A percentile compares a stretch with the other conserved stretches of the same genome.
phyloP scores from a whole-genome alignment of 257 asterid genomes.

The Fraxinus cuspidata region DNA sequence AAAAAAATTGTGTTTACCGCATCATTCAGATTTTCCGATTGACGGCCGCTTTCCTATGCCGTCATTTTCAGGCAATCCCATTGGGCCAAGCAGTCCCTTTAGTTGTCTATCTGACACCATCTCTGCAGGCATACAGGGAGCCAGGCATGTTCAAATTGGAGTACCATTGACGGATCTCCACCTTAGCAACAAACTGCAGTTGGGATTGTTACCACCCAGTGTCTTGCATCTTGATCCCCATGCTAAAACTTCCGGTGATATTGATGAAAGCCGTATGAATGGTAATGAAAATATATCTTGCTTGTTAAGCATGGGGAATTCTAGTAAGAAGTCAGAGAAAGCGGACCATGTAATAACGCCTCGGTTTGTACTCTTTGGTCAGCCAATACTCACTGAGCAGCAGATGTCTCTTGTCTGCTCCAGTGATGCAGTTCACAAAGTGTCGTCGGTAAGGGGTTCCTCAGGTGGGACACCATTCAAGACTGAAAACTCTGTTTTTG shows the following conservation, averaged over 20 bases:
- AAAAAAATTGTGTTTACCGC: slow-evolving; percentile 64
- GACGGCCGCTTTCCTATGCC: slow-evolving; percentile 75
- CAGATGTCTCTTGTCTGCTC: slow-evolving; percentile 61
- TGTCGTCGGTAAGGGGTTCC: slow-evolving; percentile 24
- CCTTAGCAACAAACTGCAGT: slow-evolving; percentile 72
- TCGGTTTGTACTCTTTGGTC: slow-evolving; percentile 80
- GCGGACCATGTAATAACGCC: slow-evolving; percentile 49
- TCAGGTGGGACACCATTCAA: slow-evolving; percentile 28
- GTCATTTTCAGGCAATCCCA: slow-evolving; percentile 82
- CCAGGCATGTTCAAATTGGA: slow-evolving; percentile 99
- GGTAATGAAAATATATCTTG: slow-evolving; percentile 68
- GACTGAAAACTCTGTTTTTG: slow-evolving; percentile 30
- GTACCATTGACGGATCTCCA: slow-evolving; percentile 71
- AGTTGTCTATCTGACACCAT: slow-evolving; percentile 62
- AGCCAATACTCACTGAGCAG: slow-evolving; percentile 96
- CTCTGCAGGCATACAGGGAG: slow-evolving; percentile 99
- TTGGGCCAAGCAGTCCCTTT: slow-evolving; percentile 68
- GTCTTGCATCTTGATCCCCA: slow-evolving; percentile 51
- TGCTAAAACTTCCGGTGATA: slow-evolving; percentile 43
- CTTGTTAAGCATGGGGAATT: slow-evolving; percentile 68
- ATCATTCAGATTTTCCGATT: slow-evolving; percentile 57
- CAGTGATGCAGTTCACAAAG: slow-evolving; percentile 36
- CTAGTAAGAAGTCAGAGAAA: slow-evolving; percentile 47
- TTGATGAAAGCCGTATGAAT: slow-evolving; percentile 35
- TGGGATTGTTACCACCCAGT: slow-evolving; percentile 59